A percentile compares a stretch with the other conserved stretches of the same genome.
Evolutionary conservation across 2,329 filamentous ascomycete species (phyloP).

Genomic region (Thielaviopsis cerberus): DNA sequence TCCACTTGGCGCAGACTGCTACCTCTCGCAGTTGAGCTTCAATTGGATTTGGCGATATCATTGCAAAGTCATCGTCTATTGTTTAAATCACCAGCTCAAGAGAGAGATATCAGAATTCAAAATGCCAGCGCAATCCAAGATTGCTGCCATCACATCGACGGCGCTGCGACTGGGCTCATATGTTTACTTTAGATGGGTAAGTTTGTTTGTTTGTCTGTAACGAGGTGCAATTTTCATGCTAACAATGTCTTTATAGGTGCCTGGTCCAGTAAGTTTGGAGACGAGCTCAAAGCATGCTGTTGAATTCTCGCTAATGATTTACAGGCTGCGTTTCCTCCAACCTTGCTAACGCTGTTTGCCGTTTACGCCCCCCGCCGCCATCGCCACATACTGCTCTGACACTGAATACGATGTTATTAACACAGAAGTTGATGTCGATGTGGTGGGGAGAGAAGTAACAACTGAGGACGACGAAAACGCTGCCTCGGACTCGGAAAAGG

Average conservation of each 20-base stretch:
- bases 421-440: slow-evolving; percentile 38
- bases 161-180: slow-evolving; percentile 28
- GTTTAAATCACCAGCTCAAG: not conserved
- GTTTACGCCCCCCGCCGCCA: slow-evolving; percentile 47
- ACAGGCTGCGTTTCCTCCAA: slow-evolving; percentile 14
- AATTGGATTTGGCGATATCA: not conserved
- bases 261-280: slow-evolving; percentile 17
- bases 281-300: not conserved
- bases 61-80: not conserved
- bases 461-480: slow-evolving; percentile 8
- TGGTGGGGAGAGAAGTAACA: slow-evolving; percentile 27
- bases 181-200: slow-evolving; percentile 44
- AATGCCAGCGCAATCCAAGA: slow-evolving; percentile 7
- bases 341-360: slow-evolving; percentile 40
- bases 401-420: slow-evolving; percentile 39
- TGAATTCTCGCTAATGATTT: slow-evolving; percentile 4
- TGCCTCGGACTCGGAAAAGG: not conserved
- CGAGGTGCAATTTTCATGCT: slow-evolving; percentile 12
- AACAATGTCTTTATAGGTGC: slow-evolving; percentile 13
- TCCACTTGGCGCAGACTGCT: not conserved
- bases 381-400: slow-evolving; percentile 37
- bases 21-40: not conserved
- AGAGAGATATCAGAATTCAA: not conserved
- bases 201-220: not conserved
- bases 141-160: slow-evolving; percentile 21